Percentiles rank a stretch among this genome's conserved stretches.
Evolutionary conservation across 441 rosid genomes (phyloP).

Genomic region (Gossypium lobatum): DNA sequence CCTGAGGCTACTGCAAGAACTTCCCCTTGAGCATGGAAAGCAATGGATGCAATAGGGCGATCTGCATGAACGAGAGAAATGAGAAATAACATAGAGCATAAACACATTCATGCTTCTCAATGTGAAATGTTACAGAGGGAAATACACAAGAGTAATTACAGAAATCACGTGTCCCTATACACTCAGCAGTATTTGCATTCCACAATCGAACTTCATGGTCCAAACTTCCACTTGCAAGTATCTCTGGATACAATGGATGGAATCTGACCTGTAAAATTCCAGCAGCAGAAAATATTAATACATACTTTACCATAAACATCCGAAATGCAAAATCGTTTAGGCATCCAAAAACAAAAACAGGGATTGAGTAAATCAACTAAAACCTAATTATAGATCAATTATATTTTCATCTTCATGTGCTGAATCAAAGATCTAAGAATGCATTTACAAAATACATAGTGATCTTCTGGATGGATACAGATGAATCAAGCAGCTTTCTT

Average conservation of each 20-base stretch:
- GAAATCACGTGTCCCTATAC: conserved; percentile 85
- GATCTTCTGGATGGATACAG: not conserved
- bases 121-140: conserved; percentile 16
- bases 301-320: conserved; percentile 1
- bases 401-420: not conserved
- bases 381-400: not conserved
- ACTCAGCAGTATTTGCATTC: conserved; percentile 83
- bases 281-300: conserved; percentile 3
- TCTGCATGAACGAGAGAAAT: conserved; percentile 37
- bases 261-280: conserved; percentile 74
- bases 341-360: not conserved
- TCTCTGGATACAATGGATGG: conserved; percentile 72
- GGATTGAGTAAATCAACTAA: not conserved
- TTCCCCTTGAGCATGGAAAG: conserved; percentile 94
- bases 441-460: conserved; percentile 1
- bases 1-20: conserved; percentile 96
- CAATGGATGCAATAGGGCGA: conserved; percentile 94
- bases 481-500: conserved; percentile 2
- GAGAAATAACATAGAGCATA: conserved; percentile 14
- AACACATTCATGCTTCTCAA: not conserved
- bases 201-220: conserved; percentile 94
- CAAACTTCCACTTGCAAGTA: conserved; percentile 97
- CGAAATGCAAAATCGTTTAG: not conserved
- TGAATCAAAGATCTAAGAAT: not conserved
- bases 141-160: conserved; percentile 45